Evolutionary conservation across 495 filamentous ascomycete species (phyloP), one percentile per base, ranked within the genome.

Genomic region (Aspergillus conjunctus): DNA sequence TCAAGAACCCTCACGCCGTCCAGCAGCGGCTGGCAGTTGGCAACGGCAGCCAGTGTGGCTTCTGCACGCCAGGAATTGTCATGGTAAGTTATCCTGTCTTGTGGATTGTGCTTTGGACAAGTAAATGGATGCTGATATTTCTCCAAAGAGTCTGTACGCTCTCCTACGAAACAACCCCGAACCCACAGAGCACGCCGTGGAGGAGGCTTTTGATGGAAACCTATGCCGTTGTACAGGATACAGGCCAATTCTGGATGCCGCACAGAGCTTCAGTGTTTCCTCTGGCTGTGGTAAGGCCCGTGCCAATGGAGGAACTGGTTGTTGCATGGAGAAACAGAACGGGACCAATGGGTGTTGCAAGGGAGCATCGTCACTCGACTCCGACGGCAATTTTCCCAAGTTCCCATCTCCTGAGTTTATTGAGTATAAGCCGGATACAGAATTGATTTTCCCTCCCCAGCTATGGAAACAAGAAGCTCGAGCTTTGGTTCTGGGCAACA

Each of bases 51-150:
- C 87, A 89, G 71, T 89, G 87, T 69, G 86, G 88, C 8, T 98
- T 98, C 70, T 98, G 94, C 69, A 98, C 94, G 7, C 94, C 93
- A 4, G 94, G 94, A 9, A 98, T 98, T 72, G 93, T 97, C 54
- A 98, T 98, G 94, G 91, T 46, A 89, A 87, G 69, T 83, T 88
- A 59, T 83, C 92, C 59, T 92, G 92, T 32, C 14, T 31, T 5
- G 26, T 26, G 26, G 26, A 26, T 26, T 51, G 2, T 3, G 17
- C 20, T n/a, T 20, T 14, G 3, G 20, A 1, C 37, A n/a, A 5
- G 26, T 26, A 11, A 41, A n/a, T 9, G 9, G 51, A 51, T 69
- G 71, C 64, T 70, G 56, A 64, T 21, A 79, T 84, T 48, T 54
- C 71, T 61, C 88, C 12, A 41, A 30, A 81, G 96, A 54, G 78